Percentiles rank a stretch among this genome's conserved stretches.
Conservation (phyloP, 345 rosid species). For the Gossypium australe region DNA sequence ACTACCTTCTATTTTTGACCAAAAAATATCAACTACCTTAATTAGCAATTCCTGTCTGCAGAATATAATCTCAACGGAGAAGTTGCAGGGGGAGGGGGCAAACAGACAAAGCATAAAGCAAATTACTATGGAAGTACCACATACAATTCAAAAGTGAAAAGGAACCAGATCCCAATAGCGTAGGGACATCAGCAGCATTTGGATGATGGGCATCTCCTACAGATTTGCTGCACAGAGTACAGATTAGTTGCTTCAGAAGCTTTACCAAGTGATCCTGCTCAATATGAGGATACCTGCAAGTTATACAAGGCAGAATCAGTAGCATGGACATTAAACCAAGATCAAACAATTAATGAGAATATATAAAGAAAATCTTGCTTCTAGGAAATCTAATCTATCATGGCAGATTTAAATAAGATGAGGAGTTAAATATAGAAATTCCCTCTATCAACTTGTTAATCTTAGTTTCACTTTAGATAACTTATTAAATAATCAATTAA, state of each 20-base stretch:
- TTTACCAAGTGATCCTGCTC: conserved; percentile 82
- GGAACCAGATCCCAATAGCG: conserved; percentile 77
- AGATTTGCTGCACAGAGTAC: conserved; percentile 35
- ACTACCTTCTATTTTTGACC: not conserved
- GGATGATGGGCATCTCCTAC: conserved; percentile 39
- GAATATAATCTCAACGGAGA: not conserved
- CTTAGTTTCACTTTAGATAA: not conserved
- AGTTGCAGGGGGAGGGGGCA: not conserved
- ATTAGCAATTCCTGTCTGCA: not conserved
- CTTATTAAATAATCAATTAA: not conserved
- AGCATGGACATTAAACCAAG: not conserved
- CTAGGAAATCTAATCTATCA: not conserved
- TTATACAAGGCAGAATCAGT: conserved; percentile 21
- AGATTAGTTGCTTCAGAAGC: conserved; percentile 78
- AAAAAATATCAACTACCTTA: not conserved
- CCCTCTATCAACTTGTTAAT: not conserved
- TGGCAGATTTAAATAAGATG: not conserved
- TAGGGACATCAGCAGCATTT: conserved; percentile 88
- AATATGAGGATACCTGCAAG: conserved; percentile 74
- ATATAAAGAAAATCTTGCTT: conserved; percentile 7
- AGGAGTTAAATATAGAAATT: not conserved
- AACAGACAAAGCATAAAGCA: not conserved
- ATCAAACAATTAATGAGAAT: not conserved
- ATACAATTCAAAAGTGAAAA: conserved; percentile 84
- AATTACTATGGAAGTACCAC: conserved; percentile 23